Percentiles rank a stretch among this genome's conserved stretches.
These are phyloP conservation scores for Trichoderma oligosporum DNA, from an alignment of 2,329 filamentous ascomycete species.

Conservation along the genomic window DNA sequence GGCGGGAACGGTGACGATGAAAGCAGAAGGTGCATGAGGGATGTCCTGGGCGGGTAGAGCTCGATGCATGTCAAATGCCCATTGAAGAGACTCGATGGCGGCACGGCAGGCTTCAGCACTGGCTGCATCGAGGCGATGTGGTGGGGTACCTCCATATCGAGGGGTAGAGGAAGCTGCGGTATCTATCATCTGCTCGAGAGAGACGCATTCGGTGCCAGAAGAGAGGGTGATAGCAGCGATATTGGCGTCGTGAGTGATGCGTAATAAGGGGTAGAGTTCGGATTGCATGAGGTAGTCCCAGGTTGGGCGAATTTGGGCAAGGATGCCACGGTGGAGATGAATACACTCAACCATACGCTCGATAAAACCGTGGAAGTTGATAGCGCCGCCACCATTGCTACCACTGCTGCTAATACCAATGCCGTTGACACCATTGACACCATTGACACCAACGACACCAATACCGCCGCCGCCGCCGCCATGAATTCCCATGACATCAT, in stretches of 20 bases:
- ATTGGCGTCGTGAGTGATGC: conserved; percentile 22
- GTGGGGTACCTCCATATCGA: conserved; percentile 27
- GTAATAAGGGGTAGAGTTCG: conserved; percentile 31
- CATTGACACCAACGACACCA: too few species aligned
- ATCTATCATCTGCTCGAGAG: conserved; percentile 21
- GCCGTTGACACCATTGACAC: too few species aligned
- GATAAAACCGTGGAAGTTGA: conserved; percentile 39
- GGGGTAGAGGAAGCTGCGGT: conserved; percentile 28
- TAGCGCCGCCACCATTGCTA: conserved; percentile 4
- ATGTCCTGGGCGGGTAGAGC: conserved; percentile 25
- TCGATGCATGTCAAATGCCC: conserved; percentile 34
- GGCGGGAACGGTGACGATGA: conserved; percentile 31
- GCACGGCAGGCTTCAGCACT: conserved; percentile 30
- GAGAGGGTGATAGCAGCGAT: background rate
- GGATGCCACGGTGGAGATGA: conserved; percentile 42
- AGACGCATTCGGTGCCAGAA: conserved; percentile 28
- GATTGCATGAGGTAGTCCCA: conserved; percentile 36
- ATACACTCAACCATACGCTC: conserved; percentile 41
- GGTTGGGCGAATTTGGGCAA: conserved; percentile 34
- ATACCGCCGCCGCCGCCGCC: background rate
- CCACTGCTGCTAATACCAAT: background rate
- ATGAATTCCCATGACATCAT: conserved; percentile 11
- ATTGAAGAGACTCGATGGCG: conserved; percentile 31
- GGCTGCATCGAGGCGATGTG: conserved; percentile 24
- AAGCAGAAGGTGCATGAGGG: conserved; percentile 33